Evolutionary conservation across 371 early-diverging fungal species (phyloP).

Genomic region (Rhizopus delemar): DNA sequence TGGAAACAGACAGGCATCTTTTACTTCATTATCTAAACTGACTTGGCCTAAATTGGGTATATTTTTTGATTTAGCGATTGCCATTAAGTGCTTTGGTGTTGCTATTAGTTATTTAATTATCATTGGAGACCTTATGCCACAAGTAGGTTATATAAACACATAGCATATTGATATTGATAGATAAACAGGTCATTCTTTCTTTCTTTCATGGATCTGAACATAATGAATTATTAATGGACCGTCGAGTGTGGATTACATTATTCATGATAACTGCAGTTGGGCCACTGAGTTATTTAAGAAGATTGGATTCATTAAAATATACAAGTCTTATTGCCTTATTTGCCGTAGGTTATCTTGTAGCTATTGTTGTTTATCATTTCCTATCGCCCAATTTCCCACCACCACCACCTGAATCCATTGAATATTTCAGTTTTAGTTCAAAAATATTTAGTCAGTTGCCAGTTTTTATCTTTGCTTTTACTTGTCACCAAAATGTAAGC

Average conservation of each 20-base stretch:
- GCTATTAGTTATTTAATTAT: slow-evolving; percentile 98
- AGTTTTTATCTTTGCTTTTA: slow-evolving; percentile 99
- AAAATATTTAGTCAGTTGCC: slow-evolving; percentile 86
- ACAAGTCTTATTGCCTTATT: slow-evolving; percentile 91
- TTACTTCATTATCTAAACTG: slow-evolving; percentile 85
- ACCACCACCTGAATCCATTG: slow-evolving; percentile 46
- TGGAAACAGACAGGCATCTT: slow-evolving; percentile 79
- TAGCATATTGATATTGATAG: not conserved
- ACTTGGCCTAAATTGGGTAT: slow-evolving; percentile 92
- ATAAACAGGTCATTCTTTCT: slow-evolving; percentile 36
- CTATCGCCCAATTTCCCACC: slow-evolving; percentile 53
- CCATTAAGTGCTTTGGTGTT: slow-evolving; percentile 99
- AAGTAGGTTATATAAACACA: slow-evolving; percentile 40
- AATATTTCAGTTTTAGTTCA: slow-evolving; percentile 56
- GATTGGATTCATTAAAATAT: slow-evolving; percentile 93
- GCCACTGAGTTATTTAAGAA: slow-evolving; percentile 82
- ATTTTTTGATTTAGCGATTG: slow-evolving; percentile 95
- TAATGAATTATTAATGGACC: slow-evolving; percentile 46
- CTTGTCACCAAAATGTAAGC: slow-evolving; percentile 93
- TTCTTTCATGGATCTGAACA: slow-evolving; percentile 29
- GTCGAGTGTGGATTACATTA: slow-evolving; percentile 86
- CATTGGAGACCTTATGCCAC: slow-evolving; percentile 91
- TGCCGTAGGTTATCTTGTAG: slow-evolving; percentile 87
- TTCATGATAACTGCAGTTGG: slow-evolving; percentile 66
- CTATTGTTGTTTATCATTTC: slow-evolving; percentile 84